Percentiles rank a stretch among this genome's conserved stretches.
Evolutionary conservation across 176 grass and related monocot genomes (phyloP).

Genomic region (Avena eriantha): DNA sequence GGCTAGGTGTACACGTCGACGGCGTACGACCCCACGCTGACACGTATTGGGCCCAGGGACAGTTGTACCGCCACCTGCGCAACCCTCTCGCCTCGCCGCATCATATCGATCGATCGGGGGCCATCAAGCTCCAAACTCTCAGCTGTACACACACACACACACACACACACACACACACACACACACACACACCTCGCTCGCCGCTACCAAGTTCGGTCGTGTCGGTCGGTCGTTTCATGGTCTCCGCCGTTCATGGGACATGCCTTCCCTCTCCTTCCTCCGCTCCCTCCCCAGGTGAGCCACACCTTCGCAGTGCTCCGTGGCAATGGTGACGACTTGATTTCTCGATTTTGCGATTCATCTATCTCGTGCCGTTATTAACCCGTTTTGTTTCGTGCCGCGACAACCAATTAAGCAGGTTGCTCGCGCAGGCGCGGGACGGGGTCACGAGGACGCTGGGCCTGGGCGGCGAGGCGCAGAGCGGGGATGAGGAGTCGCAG

Average conservation of each 20-base stretch:
- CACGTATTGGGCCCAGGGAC: slow-evolving; percentile 35
- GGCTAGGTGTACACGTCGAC: background rate
- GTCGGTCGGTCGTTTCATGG: slow-evolving; percentile 23
- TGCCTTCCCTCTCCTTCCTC: slow-evolving; percentile 50
- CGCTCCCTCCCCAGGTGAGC: slow-evolving; percentile 22
- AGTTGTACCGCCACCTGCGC: slow-evolving; percentile 35
- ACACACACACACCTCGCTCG: background rate
- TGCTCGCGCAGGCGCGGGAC: slow-evolving; percentile 39
- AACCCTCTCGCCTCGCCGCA: background rate
- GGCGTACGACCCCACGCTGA: slow-evolving; percentile 27
- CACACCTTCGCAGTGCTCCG: background rate
- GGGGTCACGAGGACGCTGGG: slow-evolving; percentile 29
- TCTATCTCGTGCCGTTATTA: background rate
- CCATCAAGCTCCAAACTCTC: background rate
- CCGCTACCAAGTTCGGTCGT: background rate
- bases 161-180: background rate
- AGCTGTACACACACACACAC: background rate
- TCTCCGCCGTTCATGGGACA: slow-evolving; percentile 39
- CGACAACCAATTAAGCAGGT: slow-evolving; percentile 19
- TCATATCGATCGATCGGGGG: background rate
- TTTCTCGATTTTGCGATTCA: background rate
- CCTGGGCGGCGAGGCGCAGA: background rate
- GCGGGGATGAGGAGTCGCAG: slow-evolving; percentile 45
- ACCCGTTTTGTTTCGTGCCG: background rate
- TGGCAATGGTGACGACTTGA: background rate